Conservation (phyloP, 345 rosid species). For the Populus euphratica region DNA sequence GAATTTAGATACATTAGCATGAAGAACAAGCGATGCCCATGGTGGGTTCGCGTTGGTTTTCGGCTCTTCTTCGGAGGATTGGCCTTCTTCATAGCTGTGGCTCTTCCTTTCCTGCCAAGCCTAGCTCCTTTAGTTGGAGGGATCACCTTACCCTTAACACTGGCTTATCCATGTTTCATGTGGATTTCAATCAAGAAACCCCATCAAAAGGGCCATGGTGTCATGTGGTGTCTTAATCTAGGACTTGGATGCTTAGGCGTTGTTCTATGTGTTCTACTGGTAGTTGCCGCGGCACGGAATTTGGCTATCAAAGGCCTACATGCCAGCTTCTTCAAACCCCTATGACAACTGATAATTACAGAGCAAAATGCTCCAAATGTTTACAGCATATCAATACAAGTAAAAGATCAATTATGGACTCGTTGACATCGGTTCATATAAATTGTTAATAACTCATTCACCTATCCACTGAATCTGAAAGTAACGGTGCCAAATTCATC, state of each 20-base stretch:
- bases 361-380: neutral
- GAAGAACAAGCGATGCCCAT: constrained; percentile 24
- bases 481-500: neutral
- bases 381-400: neutral
- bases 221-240: constrained; percentile 39
- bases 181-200: constrained; percentile 38
- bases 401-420: neutral
- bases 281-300: constrained; percentile 41
- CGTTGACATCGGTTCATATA: neutral
- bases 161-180: constrained; percentile 57
- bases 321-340: constrained; percentile 50
- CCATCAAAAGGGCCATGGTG: neutral
- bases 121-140: constrained; percentile 46
- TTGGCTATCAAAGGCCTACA: constrained; percentile 34
- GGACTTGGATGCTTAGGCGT: constrained; percentile 44
- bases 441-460: too few species aligned
- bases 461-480: neutral
- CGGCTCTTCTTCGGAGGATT: constrained; percentile 43
- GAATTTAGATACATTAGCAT: constrained; percentile 25
- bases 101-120: constrained; percentile 48
- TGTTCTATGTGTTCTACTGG: constrained; percentile 22
- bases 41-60: constrained; percentile 23
- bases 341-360: neutral
- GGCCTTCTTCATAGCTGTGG: constrained; percentile 34
- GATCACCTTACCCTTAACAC: constrained; percentile 38